Conservation (phyloP, 2,329 filamentous ascomycete genomes). For the Cordyceps cicadae region DNA sequence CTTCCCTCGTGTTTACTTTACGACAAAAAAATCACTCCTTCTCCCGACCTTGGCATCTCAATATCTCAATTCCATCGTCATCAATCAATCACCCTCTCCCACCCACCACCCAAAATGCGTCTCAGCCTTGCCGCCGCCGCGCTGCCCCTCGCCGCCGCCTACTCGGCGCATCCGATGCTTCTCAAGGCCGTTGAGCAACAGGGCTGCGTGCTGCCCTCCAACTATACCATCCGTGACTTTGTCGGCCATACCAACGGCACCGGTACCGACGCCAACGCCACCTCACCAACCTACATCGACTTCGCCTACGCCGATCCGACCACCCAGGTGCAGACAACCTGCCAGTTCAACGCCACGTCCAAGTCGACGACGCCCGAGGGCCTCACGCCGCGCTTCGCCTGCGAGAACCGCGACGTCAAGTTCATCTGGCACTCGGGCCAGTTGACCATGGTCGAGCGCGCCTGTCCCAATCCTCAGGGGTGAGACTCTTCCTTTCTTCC, state of each 20-base stretch:
- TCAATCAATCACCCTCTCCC: too few relatives aligned
- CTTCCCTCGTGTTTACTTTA: not conserved
- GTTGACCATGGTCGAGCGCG: constrained; percentile 37
- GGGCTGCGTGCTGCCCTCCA: constrained; percentile 29
- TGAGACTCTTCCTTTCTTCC: constrained; percentile 18
- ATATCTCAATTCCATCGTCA: not conserved
- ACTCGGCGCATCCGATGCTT: constrained; percentile 21
- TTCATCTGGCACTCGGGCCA: constrained; percentile 33
- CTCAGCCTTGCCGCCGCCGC: not conserved
- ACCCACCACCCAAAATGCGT: not conserved
- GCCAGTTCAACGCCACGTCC: constrained; percentile 36
- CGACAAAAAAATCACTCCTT: not conserved
- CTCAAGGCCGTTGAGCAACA: constrained; percentile 17
- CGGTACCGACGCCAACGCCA: constrained; percentile 16
- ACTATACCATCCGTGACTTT: constrained; percentile 33
- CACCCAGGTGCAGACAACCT: constrained; percentile 33
- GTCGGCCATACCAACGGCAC: constrained; percentile 24
- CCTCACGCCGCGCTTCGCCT: constrained; percentile 32
- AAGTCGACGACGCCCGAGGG: constrained; percentile 23
- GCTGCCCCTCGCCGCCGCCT: constrained; percentile 14
- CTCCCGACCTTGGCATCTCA: not conserved
- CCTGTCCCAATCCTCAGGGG: constrained; percentile 31
- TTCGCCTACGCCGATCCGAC: constrained; percentile 34
- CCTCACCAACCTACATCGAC: constrained; percentile 24
- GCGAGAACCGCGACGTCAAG: constrained; percentile 31